Evolutionary conservation across 2,329 filamentous ascomycete species (phyloP), one percentile per base, ranked within the genome.

Genomic region (Simplicillium sp.): DNA sequence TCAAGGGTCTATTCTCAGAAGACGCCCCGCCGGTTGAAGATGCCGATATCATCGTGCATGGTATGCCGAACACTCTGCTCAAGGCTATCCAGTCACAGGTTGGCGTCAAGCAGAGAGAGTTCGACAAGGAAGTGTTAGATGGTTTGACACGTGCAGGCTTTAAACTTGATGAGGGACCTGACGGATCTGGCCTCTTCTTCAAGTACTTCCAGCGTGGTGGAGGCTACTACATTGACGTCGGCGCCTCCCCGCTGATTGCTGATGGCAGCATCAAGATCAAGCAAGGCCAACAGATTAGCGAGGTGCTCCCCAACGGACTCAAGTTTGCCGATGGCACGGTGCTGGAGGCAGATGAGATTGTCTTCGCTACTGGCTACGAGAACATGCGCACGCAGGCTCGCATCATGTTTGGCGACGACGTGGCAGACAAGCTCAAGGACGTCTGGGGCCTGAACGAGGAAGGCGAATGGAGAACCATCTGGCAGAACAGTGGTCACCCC

Each of bases 151-250:
- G 64, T 31, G 78, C 66, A 0, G 81, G 81, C 0, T 81, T 82
- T 60, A 63, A 65, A 37, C 54, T 75, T 3, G 76, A 82, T 48
- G 58, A 51, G 9, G 76, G 76, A 0, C 67, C 71, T 0, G 66
- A 75, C 44, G 66, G 65, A 2, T 60, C 65, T 0, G 77, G 77
- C 0, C 60, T 81, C 12, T 65, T 72, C 36, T 53, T 68, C 29
- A 79, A 80, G 52, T 80, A 79, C 48, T 62, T 80, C 46, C 75
- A 80, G 48, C 70, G 75, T 3, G 79, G 79, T 2, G 81, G 82
- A 1, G 80, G 81, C 0, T 84, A 84, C 53, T 84, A 84, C 57
- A 80, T 84, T 46, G 77, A 85, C 45, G 78, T 83, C 2, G 82
- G 82, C 0, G 75, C 71, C 0, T 75, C 73, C 0, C 59, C 74